A percentile compares a stretch with the other conserved stretches of the same genome.
phyloP scores from a whole-genome alignment of 305 asterid species.

The Solanum aculeatissimum region DNA sequence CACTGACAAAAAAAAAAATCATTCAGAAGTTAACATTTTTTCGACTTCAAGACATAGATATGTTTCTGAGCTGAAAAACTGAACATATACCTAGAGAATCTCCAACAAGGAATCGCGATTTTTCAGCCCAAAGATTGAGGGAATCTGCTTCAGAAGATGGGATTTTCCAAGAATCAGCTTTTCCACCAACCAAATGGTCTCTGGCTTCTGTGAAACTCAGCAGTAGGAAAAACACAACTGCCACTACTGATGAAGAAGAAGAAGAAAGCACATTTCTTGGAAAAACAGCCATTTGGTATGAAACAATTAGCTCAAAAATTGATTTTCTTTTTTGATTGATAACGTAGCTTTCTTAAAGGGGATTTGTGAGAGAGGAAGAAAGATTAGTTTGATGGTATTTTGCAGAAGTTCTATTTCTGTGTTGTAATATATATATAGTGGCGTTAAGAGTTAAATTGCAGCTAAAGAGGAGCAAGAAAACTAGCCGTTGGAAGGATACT shows the following conservation, averaged over 20 bases:
- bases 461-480: neutral
- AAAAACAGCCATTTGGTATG: slow-evolving; percentile 23
- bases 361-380: neutral
- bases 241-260: slow-evolving; percentile 1
- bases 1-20: slow-evolving; percentile 14
- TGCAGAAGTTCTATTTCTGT: neutral
- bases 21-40: no score
- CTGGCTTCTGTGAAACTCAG: slow-evolving; percentile 42
- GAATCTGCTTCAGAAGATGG: slow-evolving; percentile 36
- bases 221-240: slow-evolving; percentile 11
- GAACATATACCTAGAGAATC: slow-evolving; percentile 50
- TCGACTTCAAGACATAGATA: no score
- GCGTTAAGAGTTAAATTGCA: neutral
- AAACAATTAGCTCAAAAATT: neutral
- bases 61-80: neutral
- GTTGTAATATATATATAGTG: neutral
- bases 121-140: slow-evolving; percentile 60
- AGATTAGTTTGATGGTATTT: neutral
- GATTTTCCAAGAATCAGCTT: slow-evolving; percentile 40
- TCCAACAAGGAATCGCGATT: slow-evolving; percentile 48
- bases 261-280: neutral
- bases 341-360: neutral
- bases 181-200: slow-evolving; percentile 50
- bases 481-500: slow-evolving; percentile 30
- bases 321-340: neutral